Conservation (phyloP, 257 asterid genomes). For the Scutellaria galericulata region DNA sequence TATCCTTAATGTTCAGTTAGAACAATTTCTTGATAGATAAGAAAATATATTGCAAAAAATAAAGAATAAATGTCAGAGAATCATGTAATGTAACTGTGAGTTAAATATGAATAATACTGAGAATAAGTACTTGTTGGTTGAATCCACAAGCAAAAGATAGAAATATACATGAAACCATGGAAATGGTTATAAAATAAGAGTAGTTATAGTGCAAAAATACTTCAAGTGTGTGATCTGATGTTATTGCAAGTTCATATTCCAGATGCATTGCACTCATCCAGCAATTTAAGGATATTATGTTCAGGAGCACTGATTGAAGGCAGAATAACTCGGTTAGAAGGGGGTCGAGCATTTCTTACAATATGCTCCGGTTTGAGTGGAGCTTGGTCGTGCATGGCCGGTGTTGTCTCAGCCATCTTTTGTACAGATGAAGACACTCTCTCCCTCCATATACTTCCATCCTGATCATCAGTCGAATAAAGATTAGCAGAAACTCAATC, state of each 20-base stretch:
- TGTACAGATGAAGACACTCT: conserved; percentile 65
- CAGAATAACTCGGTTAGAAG: conserved; percentile 54
- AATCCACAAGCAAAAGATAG: neutral
- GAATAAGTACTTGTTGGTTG: neutral
- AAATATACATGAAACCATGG: conserved; percentile 5
- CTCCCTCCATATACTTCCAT: conserved; percentile 97
- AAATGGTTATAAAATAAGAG: conserved; percentile 1
- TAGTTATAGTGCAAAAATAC: neutral
- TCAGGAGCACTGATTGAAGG: conserved; percentile 67
- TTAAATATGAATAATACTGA: neutral
- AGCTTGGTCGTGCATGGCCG: conserved; percentile 53
- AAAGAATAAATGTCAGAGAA: neutral
- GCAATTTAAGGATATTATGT: conserved; percentile 50
- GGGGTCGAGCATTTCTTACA: conserved; percentile 48
- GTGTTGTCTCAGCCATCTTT: conserved; percentile 51
- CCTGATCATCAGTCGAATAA: conserved; percentile 45
- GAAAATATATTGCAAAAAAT: too few relatives aligned
- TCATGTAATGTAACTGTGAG: neutral
- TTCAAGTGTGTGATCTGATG: neutral
- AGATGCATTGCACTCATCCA: conserved; percentile 51
- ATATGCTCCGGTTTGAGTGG: conserved; percentile 42
- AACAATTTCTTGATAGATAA: too few relatives aligned
- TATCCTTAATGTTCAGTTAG: too few relatives aligned
- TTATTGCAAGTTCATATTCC: conserved; percentile 23
- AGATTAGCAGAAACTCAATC: neutral